Evolutionary conservation across 768 basidiomycete genomes (phyloP).

Genomic region (Thelephora aurantiotincta): DNA sequence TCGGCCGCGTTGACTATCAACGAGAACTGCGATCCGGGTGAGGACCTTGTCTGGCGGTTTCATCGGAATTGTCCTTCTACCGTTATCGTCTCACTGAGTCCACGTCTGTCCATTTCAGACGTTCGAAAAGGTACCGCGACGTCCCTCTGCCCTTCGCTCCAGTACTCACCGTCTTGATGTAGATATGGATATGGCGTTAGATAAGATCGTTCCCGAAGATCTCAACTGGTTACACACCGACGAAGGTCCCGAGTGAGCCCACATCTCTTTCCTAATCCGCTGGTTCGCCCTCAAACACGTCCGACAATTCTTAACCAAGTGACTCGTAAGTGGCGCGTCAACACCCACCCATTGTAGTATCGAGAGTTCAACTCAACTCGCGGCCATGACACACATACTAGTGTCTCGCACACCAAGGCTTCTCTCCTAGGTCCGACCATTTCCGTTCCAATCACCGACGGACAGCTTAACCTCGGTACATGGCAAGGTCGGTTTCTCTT

Average conservation of each 20-base stretch:
- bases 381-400: conserved; percentile 16
- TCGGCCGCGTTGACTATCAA: conserved; percentile 73
- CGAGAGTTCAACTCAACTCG: too few relatives aligned
- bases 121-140: conserved; percentile 27
- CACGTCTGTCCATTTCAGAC: conserved; percentile 15
- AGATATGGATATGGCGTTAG: conserved; percentile 96
- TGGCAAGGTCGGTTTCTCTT: conserved; percentile 69
- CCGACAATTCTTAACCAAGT: conserved; percentile 21
- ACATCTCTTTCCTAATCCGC: neutral
- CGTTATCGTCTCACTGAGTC: neutral
- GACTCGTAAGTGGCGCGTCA: conserved; percentile 46
- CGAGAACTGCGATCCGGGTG: conserved; percentile 80
- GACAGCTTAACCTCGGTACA: conserved; percentile 67
- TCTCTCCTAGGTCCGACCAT: conserved; percentile 75
- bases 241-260: conserved; percentile 77
- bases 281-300: conserved; percentile 2
- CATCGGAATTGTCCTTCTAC: neutral
- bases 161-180: neutral
- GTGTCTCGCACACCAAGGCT: conserved; percentile 85
- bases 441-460: conserved; percentile 73
- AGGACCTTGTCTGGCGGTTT: conserved; percentile 7
- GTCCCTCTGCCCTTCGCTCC: conserved; percentile 13
- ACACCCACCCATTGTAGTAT: conserved; percentile 6
- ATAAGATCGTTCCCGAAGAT: conserved; percentile 74
- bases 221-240: conserved; percentile 78